Conservation (phyloP, 2,329 filamentous ascomycete species). For the Chaetomium strumarium region DNA sequence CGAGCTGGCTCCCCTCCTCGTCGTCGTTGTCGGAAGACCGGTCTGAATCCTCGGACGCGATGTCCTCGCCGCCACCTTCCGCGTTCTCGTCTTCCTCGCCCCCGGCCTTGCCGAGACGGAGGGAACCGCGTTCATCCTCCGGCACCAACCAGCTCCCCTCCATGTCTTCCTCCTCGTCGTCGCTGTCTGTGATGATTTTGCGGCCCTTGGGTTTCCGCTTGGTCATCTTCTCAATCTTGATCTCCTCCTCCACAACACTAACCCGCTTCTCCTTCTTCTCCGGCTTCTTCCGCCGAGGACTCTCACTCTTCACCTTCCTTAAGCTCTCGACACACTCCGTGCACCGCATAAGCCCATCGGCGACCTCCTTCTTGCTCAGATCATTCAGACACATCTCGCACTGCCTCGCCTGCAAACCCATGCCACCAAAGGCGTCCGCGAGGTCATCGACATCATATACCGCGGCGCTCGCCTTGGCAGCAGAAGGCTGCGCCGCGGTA, state of each 20-base stretch:
- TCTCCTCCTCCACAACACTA: constrained; percentile 31
- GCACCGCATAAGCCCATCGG: constrained; percentile 45
- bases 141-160: constrained; percentile 77
- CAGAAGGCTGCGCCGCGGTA: constrained; percentile 39
- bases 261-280: constrained; percentile 33
- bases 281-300: constrained; percentile 33
- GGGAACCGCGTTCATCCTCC: constrained; percentile 54
- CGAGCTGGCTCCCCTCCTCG: constrained; percentile 47
- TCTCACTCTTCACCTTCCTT: constrained; percentile 51
- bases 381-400: constrained; percentile 79
- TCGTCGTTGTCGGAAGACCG: constrained; percentile 51
- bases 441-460: constrained; percentile 69
- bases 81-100: constrained; percentile 82
- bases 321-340: constrained; percentile 70
- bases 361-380: constrained; percentile 51
- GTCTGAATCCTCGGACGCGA: constrained; percentile 64
- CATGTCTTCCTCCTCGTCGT: constrained; percentile 58
- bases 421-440: constrained; percentile 77
- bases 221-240: constrained; percentile 29
- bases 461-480: constrained; percentile 46
- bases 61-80: constrained; percentile 76
- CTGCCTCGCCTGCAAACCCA: constrained; percentile 70
- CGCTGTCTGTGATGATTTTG: constrained; percentile 59
- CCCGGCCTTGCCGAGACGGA: constrained; percentile 70
- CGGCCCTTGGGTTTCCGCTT: constrained; percentile 42